Percentiles rank a stretch among this genome's conserved stretches.
Evolutionary conservation across 345 rosid genomes (phyloP).

Genomic region (Fremontodendron californicum): DNA sequence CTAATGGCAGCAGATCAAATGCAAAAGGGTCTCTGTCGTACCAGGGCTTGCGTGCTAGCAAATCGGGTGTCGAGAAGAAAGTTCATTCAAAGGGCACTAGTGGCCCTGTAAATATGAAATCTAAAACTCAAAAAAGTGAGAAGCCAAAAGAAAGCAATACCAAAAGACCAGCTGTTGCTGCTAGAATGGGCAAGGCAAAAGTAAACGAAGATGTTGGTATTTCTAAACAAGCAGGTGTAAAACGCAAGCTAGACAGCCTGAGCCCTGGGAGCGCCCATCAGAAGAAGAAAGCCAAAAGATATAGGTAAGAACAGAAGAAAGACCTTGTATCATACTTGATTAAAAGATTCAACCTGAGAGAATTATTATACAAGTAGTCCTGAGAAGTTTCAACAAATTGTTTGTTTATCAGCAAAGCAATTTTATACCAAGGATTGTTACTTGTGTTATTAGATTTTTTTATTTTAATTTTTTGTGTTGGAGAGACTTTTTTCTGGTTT

Average conservation of each 20-base stretch:
- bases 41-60: slow-evolving; percentile 82
- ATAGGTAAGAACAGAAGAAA: slow-evolving; percentile 17
- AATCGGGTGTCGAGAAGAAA: slow-evolving; percentile 55
- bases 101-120: slow-evolving; percentile 26
- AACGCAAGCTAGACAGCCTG: slow-evolving; percentile 61
- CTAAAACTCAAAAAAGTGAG: slow-evolving; percentile 28
- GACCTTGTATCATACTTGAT: not conserved
- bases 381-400: not conserved
- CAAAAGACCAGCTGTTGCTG: slow-evolving; percentile 82
- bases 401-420: not conserved
- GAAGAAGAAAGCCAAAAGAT: slow-evolving; percentile 56
- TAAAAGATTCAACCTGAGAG: not conserved
- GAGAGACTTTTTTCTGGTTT: too few species aligned
- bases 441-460: not conserved
- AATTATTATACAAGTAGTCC: not conserved
- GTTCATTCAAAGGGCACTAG: slow-evolving; percentile 27
- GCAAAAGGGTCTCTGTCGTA: slow-evolving; percentile 43
- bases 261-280: slow-evolving; percentile 50
- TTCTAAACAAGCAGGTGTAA: slow-evolving; percentile 41
- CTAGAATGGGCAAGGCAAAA: slow-evolving; percentile 61
- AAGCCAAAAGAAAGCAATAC: slow-evolving; percentile 30
- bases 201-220: slow-evolving; percentile 35
- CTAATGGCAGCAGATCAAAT: slow-evolving; percentile 10
- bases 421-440: not conserved
- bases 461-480: too few species aligned